A percentile compares a stretch with the other conserved stretches of the same genome.
Conservation (phyloP, 768 basidiomycete species). For the Boletus barrowsii region DNA sequence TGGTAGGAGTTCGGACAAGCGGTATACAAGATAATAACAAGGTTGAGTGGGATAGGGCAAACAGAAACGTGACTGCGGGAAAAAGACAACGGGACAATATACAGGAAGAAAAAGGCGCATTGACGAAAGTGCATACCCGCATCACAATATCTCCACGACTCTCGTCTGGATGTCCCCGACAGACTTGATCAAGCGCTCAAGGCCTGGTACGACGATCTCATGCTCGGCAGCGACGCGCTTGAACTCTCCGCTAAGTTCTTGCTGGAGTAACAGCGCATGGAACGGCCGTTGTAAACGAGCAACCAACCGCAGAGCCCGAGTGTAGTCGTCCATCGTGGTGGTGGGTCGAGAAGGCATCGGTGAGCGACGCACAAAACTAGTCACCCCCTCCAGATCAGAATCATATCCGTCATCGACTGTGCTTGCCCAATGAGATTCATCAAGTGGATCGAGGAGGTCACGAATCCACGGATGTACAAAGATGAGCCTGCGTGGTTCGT, state of each 20-base stretch:
- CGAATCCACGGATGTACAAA: constrained; percentile 16
- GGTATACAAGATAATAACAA: no score
- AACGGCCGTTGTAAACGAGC: constrained; percentile 9
- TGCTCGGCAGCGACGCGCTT: constrained; percentile 15
- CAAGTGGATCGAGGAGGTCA: background rate
- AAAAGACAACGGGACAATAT: no score
- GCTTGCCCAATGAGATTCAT: background rate
- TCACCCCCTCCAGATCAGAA: background rate
- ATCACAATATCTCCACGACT: background rate
- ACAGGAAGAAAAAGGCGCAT: no score
- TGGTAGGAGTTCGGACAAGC: no score
- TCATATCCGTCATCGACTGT: background rate
- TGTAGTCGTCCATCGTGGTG: background rate
- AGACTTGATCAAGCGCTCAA: background rate
- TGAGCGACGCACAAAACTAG: no score
- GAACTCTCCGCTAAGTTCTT: constrained; percentile 4
- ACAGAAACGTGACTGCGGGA: no score
- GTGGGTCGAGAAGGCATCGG: background rate
- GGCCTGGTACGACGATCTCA: background rate
- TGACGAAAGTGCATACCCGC: background rate
- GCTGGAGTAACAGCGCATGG: background rate
- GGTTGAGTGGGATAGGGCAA: no score
- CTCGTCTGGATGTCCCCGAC: background rate
- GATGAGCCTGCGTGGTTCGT: background rate
- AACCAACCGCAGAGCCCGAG: constrained; percentile 2